Evolutionary conservation across 1,284 basidiomycete genomes (phyloP).

Genomic region (Laetiporus sulphureus): DNA sequence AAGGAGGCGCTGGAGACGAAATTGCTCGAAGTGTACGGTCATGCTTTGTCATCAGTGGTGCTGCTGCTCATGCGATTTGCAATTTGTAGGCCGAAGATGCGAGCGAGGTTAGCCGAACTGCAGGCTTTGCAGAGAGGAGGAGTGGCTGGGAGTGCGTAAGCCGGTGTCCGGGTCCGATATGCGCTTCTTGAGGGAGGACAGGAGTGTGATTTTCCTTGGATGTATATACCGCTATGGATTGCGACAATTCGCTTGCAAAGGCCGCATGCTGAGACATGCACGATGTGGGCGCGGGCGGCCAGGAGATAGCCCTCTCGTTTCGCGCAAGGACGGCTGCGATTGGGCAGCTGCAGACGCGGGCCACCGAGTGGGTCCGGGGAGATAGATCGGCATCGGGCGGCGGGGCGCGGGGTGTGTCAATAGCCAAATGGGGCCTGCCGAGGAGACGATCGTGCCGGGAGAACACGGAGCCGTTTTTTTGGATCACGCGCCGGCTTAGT

Average conservation of each 20-base stretch:
- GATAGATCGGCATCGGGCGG: conserved; percentile 1
- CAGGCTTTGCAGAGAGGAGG: conserved; percentile 27
- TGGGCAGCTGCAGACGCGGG: too few relatives aligned
- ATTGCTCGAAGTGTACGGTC: conserved; percentile 69
- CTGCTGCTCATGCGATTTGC: not conserved
- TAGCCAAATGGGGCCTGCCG: not conserved
- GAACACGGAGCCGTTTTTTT: conserved; percentile 6
- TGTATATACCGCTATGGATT: too few relatives aligned
- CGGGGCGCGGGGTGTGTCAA: not conserved
- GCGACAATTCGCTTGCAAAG: too few relatives aligned
- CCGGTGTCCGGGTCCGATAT: too few relatives aligned
- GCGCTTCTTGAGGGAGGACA: too few relatives aligned
- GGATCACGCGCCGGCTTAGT: conserved; percentile 4
- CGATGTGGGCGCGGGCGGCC: too few relatives aligned
- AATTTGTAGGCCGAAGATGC: conserved; percentile 69
- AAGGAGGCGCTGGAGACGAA: conserved; percentile 81
- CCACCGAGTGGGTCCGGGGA: too few relatives aligned
- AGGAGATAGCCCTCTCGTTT: too few relatives aligned
- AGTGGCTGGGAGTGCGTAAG: too few relatives aligned
- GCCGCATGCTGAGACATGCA: too few relatives aligned
- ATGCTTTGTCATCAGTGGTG: not conserved
- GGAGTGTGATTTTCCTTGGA: too few relatives aligned
- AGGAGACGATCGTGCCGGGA: conserved; percentile 5
- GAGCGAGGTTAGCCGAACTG: conserved; percentile 70
- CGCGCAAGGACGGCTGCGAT: too few relatives aligned